Evolutionary conservation across 345 rosid species (phyloP).

Genomic region (Hibiscus trionum): DNA sequence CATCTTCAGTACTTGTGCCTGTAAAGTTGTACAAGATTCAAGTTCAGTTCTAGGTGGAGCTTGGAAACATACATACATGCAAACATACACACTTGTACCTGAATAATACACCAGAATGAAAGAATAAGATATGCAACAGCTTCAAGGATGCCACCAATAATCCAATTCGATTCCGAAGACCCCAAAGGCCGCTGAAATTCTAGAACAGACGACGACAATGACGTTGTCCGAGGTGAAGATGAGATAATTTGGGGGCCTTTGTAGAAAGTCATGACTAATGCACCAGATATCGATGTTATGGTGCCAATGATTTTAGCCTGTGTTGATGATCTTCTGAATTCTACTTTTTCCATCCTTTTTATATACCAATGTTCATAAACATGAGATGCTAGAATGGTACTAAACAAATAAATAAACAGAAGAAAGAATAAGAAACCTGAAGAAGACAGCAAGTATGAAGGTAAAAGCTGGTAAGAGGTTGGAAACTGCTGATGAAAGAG

Average conservation of each 20-base stretch:
- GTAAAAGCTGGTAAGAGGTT: constrained; percentile 21
- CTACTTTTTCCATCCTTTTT: not conserved
- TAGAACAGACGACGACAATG: constrained; percentile 1
- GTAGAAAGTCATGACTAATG: not conserved
- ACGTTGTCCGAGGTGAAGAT: not conserved
- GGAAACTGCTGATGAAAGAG: constrained; percentile 38
- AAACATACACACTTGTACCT: too few relatives aligned
- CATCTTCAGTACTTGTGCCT: constrained; percentile 34
- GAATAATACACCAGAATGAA: constrained; percentile 16
- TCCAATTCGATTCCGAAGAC: constrained; percentile 38
- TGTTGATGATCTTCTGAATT: not conserved
- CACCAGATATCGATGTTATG: not conserved
- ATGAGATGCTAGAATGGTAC: too few relatives aligned
- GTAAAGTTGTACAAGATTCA: constrained; percentile 4
- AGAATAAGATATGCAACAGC: constrained; percentile 9
- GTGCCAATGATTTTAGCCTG: not conserved
- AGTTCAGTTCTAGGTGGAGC: too few relatives aligned
- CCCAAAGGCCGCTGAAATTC: not conserved
- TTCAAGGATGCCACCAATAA: constrained; percentile 29
- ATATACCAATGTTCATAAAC: not conserved
- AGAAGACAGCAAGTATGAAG: constrained; percentile 1
- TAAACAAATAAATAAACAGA: too few relatives aligned
- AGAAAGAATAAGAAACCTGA: not conserved
- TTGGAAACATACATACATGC: too few relatives aligned
- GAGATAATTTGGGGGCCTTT: constrained; percentile 46